phyloP scores from a whole-genome alignment of 2,329 filamentous ascomycete species.

The Pseudodiploospora longispora region DNA sequence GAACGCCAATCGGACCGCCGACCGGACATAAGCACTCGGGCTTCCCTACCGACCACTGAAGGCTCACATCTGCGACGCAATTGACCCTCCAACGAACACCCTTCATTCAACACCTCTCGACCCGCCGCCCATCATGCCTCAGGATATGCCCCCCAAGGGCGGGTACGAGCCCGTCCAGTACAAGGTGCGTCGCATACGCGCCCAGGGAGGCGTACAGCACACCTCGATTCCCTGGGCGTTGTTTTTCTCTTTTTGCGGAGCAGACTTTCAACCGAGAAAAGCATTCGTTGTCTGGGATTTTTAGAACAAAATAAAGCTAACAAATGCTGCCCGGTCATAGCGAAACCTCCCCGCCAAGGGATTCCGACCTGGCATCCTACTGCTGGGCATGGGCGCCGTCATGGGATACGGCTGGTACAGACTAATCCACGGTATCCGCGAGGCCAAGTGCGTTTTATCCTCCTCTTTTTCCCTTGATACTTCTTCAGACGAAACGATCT shows the following conservation, averaged over 20 bases:
- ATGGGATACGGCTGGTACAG: constrained; percentile 91
- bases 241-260: no score
- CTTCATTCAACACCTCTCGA: background rate
- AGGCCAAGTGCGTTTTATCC: constrained; percentile 69
- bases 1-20: no score
- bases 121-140: constrained; percentile 62
- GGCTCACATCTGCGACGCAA: background rate
- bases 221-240: no score
- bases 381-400: constrained; percentile 66
- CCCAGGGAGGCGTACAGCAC: background rate
- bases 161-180: constrained; percentile 97
- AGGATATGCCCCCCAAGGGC: constrained; percentile 93
- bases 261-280: no score
- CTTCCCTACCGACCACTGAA: no score
- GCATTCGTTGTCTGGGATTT: no score
- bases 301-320: background rate
- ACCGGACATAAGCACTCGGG: no score
- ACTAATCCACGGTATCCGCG: constrained; percentile 71
- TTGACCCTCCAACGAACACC: constrained; percentile 11
- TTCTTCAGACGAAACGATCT: no score
- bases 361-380: constrained; percentile 74
- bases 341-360: constrained; percentile 88
- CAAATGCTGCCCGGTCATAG: constrained; percentile 32
- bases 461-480: background rate
- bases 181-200: constrained; percentile 54